These are phyloP conservation scores for Stereum hirsutum DNA, from an alignment of 1,284 basidiomycete species.

Conservation along the genomic window DNA sequence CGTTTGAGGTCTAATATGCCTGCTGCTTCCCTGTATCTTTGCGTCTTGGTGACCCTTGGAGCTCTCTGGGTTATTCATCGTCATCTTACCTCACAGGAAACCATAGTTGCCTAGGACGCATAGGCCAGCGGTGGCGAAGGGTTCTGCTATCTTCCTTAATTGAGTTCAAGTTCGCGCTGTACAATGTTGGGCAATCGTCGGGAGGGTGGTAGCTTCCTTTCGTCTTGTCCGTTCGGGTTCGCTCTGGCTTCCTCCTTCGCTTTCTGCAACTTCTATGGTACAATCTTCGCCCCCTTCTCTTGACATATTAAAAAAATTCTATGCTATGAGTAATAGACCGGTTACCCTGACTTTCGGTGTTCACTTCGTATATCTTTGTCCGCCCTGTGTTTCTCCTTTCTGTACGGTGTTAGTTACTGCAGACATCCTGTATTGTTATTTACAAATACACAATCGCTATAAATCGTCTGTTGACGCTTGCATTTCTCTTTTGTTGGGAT, in stretches of 20 bases:
- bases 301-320: too few relatives aligned
- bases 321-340: too few relatives aligned
- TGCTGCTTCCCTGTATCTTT: neutral
- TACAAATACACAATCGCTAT: constrained; percentile 7
- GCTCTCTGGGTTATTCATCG: constrained; percentile 5
- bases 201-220: constrained; percentile 8
- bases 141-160: neutral
- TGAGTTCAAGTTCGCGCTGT: too few relatives aligned
- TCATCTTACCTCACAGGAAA: constrained; percentile 1
- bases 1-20: neutral
- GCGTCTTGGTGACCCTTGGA: too few relatives aligned
- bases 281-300: too few relatives aligned
- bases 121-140: neutral
- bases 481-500: too few relatives aligned
- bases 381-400: neutral
- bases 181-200: constrained; percentile 3
- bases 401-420: constrained; percentile 11
- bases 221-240: constrained; percentile 9
- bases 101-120: neutral
- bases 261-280: constrained; percentile 1
- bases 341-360: too few relatives aligned
- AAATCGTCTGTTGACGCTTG: too few relatives aligned
- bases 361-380: too few relatives aligned
- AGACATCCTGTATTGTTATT: constrained; percentile 14
- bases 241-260: constrained; percentile 5